phyloP scores from a whole-genome alignment of 106 monocot genomes.

The Posidonia australis region DNA sequence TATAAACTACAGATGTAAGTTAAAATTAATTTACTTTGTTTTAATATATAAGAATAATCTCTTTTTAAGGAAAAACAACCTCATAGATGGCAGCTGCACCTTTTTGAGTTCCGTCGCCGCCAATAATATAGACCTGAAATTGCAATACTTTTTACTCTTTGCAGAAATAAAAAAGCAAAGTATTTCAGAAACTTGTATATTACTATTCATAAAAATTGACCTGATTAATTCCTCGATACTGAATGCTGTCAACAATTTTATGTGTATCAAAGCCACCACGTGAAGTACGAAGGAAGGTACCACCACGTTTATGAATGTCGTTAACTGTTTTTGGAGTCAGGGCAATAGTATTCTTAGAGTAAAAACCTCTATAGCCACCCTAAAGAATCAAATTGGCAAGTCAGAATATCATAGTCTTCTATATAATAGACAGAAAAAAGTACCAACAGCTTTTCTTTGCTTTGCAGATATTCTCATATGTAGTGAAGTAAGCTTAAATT shows the following conservation, averaged over 20 bases:
- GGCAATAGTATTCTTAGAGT: conserved; percentile 22
- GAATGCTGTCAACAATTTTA: conserved; percentile 33
- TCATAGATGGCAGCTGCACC: conserved; percentile 42
- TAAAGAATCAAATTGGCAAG: not conserved
- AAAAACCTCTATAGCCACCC: conserved; percentile 33
- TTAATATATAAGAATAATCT: not conserved
- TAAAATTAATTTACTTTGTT: not conserved
- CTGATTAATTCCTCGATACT: conserved; percentile 22
- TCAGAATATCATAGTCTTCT: not conserved
- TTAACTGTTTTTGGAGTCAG: conserved; percentile 28
- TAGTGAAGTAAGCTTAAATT: no score
- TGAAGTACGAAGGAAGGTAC: conserved; percentile 30
- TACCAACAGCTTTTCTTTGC: no score
- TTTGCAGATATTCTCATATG: no score
- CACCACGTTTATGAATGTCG: conserved; percentile 33
- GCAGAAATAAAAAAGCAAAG: not conserved
- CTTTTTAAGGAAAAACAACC: conserved; percentile 10
- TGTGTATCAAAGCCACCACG: conserved; percentile 30
- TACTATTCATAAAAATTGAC: not conserved
- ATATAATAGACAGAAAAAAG: no score
- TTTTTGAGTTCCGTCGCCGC: conserved; percentile 52
- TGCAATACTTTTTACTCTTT: not conserved
- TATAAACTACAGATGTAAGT: not conserved
- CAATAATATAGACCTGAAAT: conserved; percentile 40
- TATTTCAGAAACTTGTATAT: not conserved